Evolutionary conservation across 2,329 filamentous ascomycete genomes (phyloP), one percentile per base, ranked within the genome.

Genomic region (Triangularia verruculosa): DNA sequence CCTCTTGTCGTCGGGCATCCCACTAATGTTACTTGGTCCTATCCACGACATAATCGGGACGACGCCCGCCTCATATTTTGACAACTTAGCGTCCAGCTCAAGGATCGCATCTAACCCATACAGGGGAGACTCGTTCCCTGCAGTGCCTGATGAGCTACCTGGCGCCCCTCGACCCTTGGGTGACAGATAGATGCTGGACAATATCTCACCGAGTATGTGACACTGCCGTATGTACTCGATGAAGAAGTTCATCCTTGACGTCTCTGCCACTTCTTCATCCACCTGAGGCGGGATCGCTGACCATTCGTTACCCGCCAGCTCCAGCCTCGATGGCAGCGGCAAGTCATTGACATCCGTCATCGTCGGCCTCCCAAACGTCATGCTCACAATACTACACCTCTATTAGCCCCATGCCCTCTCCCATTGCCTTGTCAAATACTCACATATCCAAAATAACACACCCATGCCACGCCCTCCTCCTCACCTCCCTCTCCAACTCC

Each of bases 401-500:
- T n/a, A 47, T 15, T 3, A 43, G 25, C 39, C 24, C 9, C 24
- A 12, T 4, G 6, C n/a, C 28, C 28, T 17, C 22, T 51, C 25
- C 11, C 20, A 3, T 22, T 2, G 11, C 5, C 28, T 4, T 15
- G 15, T 20, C 17, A 24, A 24, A 24, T 8, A 63, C 67, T 39
- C 52, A 64, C 70, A 67, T 67, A 25, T 71, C 70, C 47, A 71
- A 28, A 0, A 69, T 56, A 13, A 72, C 66, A 59, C 70, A 72
- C 8, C 64, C 69, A 54, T 71, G 62, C 70, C 70, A 72, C 4
- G 67, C 69, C 9, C 70, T 60, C 12, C 70, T 56, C 17, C 70
- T 70, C 20, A 78, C 74, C 53, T 79, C 76, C 8, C 60, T 71
- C 60, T 79, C 77, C n/a, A 77, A 51, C 0, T 51, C 43, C 2